Conservation (phyloP, 1,139 yeast species). For the Suhomyces kunorum region DNA sequence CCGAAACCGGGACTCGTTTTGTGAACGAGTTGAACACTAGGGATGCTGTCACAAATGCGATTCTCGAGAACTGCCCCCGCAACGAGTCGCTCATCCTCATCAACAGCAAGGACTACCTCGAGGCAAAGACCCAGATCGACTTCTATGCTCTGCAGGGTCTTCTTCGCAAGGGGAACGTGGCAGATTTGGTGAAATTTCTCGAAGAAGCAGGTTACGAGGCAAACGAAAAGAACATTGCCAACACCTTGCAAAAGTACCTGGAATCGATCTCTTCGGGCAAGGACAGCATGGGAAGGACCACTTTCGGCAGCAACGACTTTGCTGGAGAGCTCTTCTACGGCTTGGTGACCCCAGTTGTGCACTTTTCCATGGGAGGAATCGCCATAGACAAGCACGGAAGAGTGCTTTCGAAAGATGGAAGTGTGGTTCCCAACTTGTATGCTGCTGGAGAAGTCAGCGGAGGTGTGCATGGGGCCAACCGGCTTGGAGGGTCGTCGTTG, state of each 20-base stretch:
- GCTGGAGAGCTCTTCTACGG: slow-evolving; percentile 29
- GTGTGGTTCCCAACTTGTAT: slow-evolving; percentile 26
- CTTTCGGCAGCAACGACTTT: slow-evolving; percentile 20
- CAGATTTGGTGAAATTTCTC: slow-evolving; percentile 23
- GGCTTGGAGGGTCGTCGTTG: slow-evolving; percentile 41
- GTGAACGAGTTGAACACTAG: slow-evolving; percentile 39
- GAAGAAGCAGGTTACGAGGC: slow-evolving; percentile 17
- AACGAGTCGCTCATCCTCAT: slow-evolving; percentile 29
- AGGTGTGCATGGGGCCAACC: slow-evolving; percentile 41
- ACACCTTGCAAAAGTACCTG: slow-evolving; percentile 20
- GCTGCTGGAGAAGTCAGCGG: slow-evolving; percentile 45
- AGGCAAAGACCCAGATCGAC: slow-evolving; percentile 32
- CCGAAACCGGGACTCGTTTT: slow-evolving; percentile 34
- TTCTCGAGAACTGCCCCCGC: slow-evolving; percentile 24
- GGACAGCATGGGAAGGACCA: slow-evolving; percentile 26
- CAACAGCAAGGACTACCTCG: slow-evolving; percentile 27
- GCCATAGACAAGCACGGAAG: slow-evolving; percentile 30
- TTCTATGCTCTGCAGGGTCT: slow-evolving; percentile 33
- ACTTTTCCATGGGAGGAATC: slow-evolving; percentile 45
- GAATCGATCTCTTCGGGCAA: slow-evolving; percentile 11
- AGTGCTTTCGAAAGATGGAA: slow-evolving; percentile 24
- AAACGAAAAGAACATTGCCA: slow-evolving; percentile 8
- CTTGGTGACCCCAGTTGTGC: slow-evolving; percentile 40
- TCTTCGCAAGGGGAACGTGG: slow-evolving; percentile 27
- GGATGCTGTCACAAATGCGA: slow-evolving; percentile 33